Base-by-base conservation (phyloP, 164 flowering plant genomes). In the Piper betle region DNA sequence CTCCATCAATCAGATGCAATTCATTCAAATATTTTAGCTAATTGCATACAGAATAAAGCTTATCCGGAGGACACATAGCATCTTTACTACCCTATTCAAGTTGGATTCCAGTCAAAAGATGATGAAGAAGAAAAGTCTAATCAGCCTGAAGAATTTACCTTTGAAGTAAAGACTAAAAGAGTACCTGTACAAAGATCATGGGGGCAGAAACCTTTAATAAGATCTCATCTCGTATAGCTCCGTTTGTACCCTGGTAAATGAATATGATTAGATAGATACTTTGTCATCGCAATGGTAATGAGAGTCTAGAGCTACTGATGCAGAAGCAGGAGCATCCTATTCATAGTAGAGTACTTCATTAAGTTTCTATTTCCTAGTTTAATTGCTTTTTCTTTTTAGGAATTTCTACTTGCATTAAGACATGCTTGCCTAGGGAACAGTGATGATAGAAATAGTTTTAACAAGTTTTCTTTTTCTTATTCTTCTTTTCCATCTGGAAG, bases 141-240 rank as follows among this genome's bases (percentile, higher is more conserved):
- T 41, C 20, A 13, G 42, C 33, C 33, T 48, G 42, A 6, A 60
- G 18, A n/a, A 39, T 40, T 13, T 52, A n/a, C 50, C 9, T 41
- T 43, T 43, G 8, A 3, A 2, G 50, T 43, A 7, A 43, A 6
- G 50, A 43, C 2, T 59, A 62, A n/a, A n/a, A n/a, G n/a, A n/a
- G n/a, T 73, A 88, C 98, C 90, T 86, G 96, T 50, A 91, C 92
- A 80, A 91, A 86, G 77, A 91, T 75, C 6, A 72, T 68, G 39
- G 96, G 98, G 65, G 74, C 77, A 33, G 65, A 59, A 66, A 86
- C 81, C 61, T 82, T 78, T 69, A 86, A 57, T 38, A 91, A 68
- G 13, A 75, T 80, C 67, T 85, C 86, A 69, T 85, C 90, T 66
- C 94, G 69, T 39, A 79, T 55, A 33, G 80, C 81, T 63, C 88